A percentile compares a stretch with the other conserved stretches of the same genome.
phyloP scores from a whole-genome alignment of 2,329 filamentous ascomycete genomes.

The Fusarium guadeloupense region DNA sequence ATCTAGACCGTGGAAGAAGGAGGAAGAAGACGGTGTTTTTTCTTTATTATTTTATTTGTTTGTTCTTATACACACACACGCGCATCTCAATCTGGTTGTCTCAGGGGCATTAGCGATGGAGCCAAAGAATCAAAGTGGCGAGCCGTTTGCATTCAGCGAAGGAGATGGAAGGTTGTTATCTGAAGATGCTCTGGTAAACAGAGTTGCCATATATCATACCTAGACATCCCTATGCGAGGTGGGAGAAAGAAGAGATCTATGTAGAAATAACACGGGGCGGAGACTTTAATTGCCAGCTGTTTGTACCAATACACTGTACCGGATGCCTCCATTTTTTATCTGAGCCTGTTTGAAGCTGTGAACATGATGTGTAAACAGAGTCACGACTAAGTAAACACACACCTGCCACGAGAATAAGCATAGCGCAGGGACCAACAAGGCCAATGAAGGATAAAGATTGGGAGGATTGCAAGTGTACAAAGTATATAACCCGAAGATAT shows the following conservation, averaged over 20 bases:
- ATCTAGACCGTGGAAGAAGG: constrained; percentile 21
- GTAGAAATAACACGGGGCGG: constrained; percentile 5
- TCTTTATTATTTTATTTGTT: constrained; percentile 38
- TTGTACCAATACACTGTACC: background rate
- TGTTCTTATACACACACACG: constrained; percentile 41
- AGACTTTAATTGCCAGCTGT: background rate
- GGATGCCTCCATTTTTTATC: background rate
- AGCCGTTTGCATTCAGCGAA: constrained; percentile 23
- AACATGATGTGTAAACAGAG: too few relatives aligned
- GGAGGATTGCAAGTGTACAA: background rate
- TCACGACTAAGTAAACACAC: too few relatives aligned
- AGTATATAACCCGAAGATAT: too few relatives aligned
- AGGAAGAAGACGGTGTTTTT: constrained; percentile 21
- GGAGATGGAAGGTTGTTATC: constrained; percentile 2
- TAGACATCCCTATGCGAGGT: constrained; percentile 5
- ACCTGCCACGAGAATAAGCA: constrained; percentile 1
- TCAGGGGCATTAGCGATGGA: constrained; percentile 41
- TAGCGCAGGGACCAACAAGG: background rate
- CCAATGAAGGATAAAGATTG: too few relatives aligned
- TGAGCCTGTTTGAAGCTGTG: background rate
- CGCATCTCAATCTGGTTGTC: constrained; percentile 41
- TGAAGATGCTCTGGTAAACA: constrained; percentile 4
- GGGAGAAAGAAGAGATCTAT: constrained; percentile 10
- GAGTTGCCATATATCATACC: constrained; percentile 13
- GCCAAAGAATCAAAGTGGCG: constrained; percentile 27